A percentile compares a stretch with the other conserved stretches of the same genome.
phyloP scores from a whole-genome alignment of 2,329 filamentous ascomycete species.

The Hirsutella minnesotensis region DNA sequence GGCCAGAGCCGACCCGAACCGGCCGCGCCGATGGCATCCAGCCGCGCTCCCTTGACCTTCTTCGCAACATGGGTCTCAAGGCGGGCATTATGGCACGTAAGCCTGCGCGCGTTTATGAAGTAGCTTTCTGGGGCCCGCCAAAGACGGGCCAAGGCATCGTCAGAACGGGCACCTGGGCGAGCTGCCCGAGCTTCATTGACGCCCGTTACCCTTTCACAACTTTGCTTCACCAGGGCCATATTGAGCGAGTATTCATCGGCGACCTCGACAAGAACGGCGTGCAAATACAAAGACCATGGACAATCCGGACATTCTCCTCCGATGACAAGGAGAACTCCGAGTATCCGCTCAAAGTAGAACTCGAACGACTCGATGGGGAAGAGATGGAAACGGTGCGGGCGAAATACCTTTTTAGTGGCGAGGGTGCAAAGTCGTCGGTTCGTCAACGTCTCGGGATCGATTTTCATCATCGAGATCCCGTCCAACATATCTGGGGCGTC shows the following conservation, averaged over 20 bases:
- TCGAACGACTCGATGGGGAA: constrained; percentile 67
- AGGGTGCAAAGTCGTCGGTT: constrained; percentile 57
- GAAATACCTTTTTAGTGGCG: constrained; percentile 61
- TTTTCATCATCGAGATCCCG: constrained; percentile 59
- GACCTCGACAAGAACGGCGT: constrained; percentile 52
- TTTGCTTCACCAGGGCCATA: constrained; percentile 58
- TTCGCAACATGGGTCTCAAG: constrained; percentile 85
- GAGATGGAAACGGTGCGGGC: constrained; percentile 53
- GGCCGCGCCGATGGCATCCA: constrained; percentile 88
- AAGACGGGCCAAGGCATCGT: constrained; percentile 44
- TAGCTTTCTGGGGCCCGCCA: constrained; percentile 60
- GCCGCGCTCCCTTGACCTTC: constrained; percentile 73
- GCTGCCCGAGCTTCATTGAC: constrained; percentile 74
- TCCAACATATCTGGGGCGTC: constrained; percentile 63
- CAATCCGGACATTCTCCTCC: constrained; percentile 47
- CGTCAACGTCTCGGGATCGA: constrained; percentile 55
- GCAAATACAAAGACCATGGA: constrained; percentile 52
- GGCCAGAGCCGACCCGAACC: constrained; percentile 70
- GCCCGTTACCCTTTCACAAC: constrained; percentile 61
- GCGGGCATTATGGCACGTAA: constrained; percentile 76
- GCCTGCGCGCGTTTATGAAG: constrained; percentile 74
- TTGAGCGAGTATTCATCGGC: constrained; percentile 57
- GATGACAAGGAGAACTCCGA: constrained; percentile 42
- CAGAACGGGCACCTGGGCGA: constrained; percentile 67
- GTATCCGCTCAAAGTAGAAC: constrained; percentile 70